Conservation (phyloP, 139 green algal genomes). For the Chlamydomonas incerta region DNA sequence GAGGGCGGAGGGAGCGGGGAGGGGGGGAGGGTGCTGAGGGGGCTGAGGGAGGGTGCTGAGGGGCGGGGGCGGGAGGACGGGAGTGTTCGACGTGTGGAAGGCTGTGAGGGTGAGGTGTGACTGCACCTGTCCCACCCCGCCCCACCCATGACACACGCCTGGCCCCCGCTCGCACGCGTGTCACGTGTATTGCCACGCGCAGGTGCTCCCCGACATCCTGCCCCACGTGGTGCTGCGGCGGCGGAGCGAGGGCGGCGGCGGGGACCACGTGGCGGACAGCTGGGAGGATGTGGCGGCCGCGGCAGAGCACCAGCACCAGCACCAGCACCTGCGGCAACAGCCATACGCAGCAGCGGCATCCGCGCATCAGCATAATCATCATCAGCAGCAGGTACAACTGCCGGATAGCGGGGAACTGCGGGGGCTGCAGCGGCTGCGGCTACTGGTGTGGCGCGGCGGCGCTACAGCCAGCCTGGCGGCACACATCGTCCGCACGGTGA, state of each 20-base stretch:
- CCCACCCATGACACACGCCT: background rate
- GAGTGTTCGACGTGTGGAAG: background rate
- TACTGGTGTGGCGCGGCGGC: slow-evolving; percentile 31
- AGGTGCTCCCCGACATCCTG: slow-evolving; percentile 21
- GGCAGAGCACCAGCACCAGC: background rate
- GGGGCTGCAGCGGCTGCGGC: slow-evolving; percentile 29
- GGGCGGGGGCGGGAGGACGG: too few species aligned
- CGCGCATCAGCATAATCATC: too few species aligned
- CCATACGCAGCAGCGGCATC: too few species aligned
- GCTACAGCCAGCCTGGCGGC: background rate
- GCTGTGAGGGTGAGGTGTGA: background rate
- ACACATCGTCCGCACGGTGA: background rate
- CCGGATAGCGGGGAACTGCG: background rate
- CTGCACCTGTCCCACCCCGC: background rate
- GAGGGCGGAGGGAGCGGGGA: background rate
- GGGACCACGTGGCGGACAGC: background rate
- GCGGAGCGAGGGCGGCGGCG: background rate
- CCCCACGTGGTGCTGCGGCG: slow-evolving; percentile 9
- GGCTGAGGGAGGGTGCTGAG: too few species aligned
- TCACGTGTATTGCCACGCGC: too few species aligned
- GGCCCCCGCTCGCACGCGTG: too few species aligned
- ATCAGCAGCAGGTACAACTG: background rate
- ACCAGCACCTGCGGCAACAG: too few species aligned
- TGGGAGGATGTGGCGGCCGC: slow-evolving; percentile 5
- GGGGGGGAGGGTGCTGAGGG: background rate